These are phyloP conservation scores for Pichia exigua DNA, from an alignment of 805 yeast species.

Conservation along the genomic window DNA sequence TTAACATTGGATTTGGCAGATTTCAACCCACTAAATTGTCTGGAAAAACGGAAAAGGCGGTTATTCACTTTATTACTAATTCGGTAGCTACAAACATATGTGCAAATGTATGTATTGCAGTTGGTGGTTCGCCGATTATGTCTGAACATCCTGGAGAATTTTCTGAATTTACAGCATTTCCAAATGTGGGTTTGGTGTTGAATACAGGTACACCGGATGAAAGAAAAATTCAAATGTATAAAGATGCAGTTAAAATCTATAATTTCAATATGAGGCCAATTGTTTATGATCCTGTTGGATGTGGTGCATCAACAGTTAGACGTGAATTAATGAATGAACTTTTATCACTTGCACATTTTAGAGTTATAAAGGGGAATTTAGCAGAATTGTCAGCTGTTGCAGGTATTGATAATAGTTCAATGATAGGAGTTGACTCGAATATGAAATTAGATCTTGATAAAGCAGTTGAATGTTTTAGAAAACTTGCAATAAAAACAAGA, in stretches of 20 bases:
- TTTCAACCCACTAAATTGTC: background rate
- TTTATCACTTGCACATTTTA: conserved; percentile 48
- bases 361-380: conserved; percentile 76
- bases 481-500: conserved; percentile 42
- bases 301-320: conserved; percentile 69
- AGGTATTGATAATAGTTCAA: conserved; percentile 32
- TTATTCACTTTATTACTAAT: conserved; percentile 84
- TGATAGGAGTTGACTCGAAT: conserved; percentile 69
- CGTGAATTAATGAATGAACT: conserved; percentile 38
- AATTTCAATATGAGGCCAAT: conserved; percentile 51
- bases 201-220: conserved; percentile 70
- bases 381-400: conserved; percentile 70
- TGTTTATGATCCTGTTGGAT: conserved; percentile 89
- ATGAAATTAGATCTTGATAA: conserved; percentile 15
- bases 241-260: conserved; percentile 50
- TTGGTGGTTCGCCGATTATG: conserved; percentile 88
- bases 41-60: conserved; percentile 31
- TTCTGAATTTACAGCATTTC: conserved; percentile 50
- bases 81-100: conserved; percentile 82
- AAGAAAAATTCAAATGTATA: conserved; percentile 34
- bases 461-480: conserved; percentile 35
- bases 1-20: conserved; percentile 1
- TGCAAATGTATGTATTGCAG: conserved; percentile 78
- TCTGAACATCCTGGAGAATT: conserved; percentile 66
- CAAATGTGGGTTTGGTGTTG: conserved; percentile 49